phyloP scores from a whole-genome alignment of 106 monocot species.

The Dioscorea dumetorum region DNA sequence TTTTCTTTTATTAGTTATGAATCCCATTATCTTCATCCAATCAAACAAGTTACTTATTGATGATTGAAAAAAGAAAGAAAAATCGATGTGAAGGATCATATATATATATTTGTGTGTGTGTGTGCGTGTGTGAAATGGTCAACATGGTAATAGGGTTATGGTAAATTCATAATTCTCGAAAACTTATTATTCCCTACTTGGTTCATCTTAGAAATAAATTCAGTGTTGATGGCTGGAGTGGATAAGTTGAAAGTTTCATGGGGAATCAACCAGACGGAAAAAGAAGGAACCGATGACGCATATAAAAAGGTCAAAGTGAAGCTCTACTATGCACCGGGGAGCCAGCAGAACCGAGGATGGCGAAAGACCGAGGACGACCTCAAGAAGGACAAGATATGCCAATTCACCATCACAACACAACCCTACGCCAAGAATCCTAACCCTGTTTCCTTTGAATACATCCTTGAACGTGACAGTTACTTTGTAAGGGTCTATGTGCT shows the following conservation, averaged over 20 bases:
- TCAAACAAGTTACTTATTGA: too few relatives aligned
- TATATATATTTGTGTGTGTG: too few relatives aligned
- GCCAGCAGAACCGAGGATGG: slow-evolving; percentile 83
- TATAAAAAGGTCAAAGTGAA: slow-evolving; percentile 61
- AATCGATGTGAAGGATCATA: too few relatives aligned
- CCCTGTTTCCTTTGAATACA: slow-evolving; percentile 15
- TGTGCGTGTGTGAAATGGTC: too few relatives aligned
- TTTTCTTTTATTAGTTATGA: too few relatives aligned
- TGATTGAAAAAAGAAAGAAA: too few relatives aligned
- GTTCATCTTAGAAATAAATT: background rate
- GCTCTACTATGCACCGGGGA: slow-evolving; percentile 76
- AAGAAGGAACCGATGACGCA: slow-evolving; percentile 11
- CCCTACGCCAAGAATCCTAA: slow-evolving; percentile 12
- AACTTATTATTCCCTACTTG: background rate
- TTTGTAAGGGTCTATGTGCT: slow-evolving; percentile 46
- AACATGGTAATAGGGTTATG: too few relatives aligned
- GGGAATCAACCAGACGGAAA: slow-evolving; percentile 30
- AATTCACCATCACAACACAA: slow-evolving; percentile 33
- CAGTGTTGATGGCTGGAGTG: slow-evolving; percentile 65
- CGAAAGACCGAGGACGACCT: slow-evolving; percentile 59
- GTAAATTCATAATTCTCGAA: background rate
- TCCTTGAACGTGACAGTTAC: slow-evolving; percentile 29
- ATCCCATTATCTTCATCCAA: too few relatives aligned
- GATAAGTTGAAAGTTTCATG: slow-evolving; percentile 60
- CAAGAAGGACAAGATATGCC: slow-evolving; percentile 84